Percentiles rank a stretch among this genome's conserved stretches.
These are phyloP conservation scores for Penicillium atrosanguineum DNA, from an alignment of 495 filamentous ascomycete species.

Conservation along the genomic window DNA sequence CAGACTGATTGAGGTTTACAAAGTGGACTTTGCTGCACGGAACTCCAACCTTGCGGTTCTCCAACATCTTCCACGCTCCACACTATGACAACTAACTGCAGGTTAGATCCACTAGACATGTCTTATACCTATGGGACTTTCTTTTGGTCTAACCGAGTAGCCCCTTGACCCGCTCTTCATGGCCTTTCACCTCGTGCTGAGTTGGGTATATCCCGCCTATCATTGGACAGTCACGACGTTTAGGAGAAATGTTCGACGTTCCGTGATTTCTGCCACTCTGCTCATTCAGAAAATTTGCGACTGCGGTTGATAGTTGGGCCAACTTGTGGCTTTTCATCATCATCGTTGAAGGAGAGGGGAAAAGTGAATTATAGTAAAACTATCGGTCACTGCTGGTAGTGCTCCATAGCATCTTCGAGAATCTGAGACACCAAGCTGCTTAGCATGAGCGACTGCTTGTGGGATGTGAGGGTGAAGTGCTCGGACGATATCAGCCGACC, in stretches of 20 bases:
- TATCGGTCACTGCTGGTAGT: not conserved
- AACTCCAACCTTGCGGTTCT: not conserved
- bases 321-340: no score
- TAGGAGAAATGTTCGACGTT: no score
- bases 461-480: not conserved
- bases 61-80: not conserved
- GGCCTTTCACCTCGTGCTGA: not conserved
- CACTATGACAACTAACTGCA: not conserved
- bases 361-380: not conserved
- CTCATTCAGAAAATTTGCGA: no score
- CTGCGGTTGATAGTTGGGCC: no score
- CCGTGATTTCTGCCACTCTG: no score
- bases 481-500: not conserved
- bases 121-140: not conserved
- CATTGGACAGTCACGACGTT: not conserved
- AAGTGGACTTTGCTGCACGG: not conserved
- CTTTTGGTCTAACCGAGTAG: not conserved
- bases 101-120: not conserved
- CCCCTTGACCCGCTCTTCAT: not conserved
- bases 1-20: not conserved
- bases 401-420: not conserved
- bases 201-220: not conserved
- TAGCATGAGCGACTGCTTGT: not conserved
- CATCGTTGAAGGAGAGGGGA: no score
- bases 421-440: not conserved